phyloP scores from a whole-genome alignment of 805 yeast genomes.

The Debaryomyces hansenii region DNA sequence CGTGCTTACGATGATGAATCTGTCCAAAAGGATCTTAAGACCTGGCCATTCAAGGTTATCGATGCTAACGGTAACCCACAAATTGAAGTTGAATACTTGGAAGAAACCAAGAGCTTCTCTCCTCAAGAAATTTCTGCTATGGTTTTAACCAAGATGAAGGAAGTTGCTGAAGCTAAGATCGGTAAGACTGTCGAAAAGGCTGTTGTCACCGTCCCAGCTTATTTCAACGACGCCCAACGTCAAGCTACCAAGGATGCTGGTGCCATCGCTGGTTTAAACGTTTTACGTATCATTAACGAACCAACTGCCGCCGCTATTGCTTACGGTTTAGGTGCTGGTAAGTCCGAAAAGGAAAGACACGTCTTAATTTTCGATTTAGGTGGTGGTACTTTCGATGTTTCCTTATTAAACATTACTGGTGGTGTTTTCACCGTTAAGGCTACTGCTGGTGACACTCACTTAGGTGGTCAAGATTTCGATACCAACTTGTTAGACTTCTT shows the following conservation, averaged over 20 bases:
- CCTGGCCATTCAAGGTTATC: slow-evolving; percentile 49
- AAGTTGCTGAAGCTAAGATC: slow-evolving; percentile 85
- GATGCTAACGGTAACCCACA: slow-evolving; percentile 47
- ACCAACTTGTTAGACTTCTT: slow-evolving; percentile 50
- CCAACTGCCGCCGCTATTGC: slow-evolving; percentile 96
- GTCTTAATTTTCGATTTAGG: slow-evolving; percentile 92
- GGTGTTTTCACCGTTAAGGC: slow-evolving; percentile 97
- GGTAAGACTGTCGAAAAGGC: slow-evolving; percentile 70
- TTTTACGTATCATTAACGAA: slow-evolving; percentile 49
- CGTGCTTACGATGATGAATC: slow-evolving; percentile 61
- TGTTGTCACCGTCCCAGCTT: slow-evolving; percentile 51
- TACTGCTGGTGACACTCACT: slow-evolving; percentile 61
- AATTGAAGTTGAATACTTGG: slow-evolving; percentile 49
- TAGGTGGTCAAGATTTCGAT: slow-evolving; percentile 55
- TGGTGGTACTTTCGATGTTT: slow-evolving; percentile 98
- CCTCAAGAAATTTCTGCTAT: slow-evolving; percentile 51
- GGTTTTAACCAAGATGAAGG: slow-evolving; percentile 53
- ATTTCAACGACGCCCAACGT: slow-evolving; percentile 51
- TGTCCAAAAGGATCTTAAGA: slow-evolving; percentile 55
- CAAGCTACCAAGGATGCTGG: slow-evolving; percentile 55
- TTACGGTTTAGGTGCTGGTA: slow-evolving; percentile 86
- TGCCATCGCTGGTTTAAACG: slow-evolving; percentile 52
- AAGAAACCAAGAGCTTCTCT: slow-evolving; percentile 46
- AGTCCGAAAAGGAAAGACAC: slow-evolving; percentile 55
- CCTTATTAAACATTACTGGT: slow-evolving; percentile 86